Percentiles rank a stretch among this genome's conserved stretches.
These are phyloP conservation scores for Cytospora piceicola DNA, from an alignment of 2,329 filamentous ascomycete species.

Conservation along the genomic window DNA sequence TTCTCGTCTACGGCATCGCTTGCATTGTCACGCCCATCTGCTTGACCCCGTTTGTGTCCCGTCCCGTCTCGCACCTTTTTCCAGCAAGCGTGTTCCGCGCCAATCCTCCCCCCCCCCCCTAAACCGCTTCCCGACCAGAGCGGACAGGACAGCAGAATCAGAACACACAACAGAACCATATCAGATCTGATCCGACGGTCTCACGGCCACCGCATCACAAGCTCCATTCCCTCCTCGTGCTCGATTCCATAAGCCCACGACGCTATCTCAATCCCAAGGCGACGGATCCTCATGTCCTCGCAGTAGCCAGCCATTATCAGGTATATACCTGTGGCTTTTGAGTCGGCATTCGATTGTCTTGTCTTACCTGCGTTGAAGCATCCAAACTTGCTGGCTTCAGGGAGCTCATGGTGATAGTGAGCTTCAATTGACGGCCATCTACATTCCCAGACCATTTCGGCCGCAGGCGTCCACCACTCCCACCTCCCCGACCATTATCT, in stretches of 20 bases:
- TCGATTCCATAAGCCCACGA: constrained; percentile 20
- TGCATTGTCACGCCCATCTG: constrained; percentile 27
- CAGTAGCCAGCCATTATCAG: constrained; percentile 26
- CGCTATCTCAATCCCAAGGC: constrained; percentile 17
- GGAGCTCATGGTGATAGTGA: constrained; percentile 53
- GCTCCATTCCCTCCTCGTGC: constrained; percentile 18
- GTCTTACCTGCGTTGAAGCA: constrained; percentile 34
- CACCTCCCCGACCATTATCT: constrained; percentile 42
- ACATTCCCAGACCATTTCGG: constrained; percentile 47
- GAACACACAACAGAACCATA: background rate
- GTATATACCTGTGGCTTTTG: constrained; percentile 25
- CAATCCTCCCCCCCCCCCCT: constrained; percentile 19
- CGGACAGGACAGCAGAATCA: background rate
- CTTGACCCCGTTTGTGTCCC: constrained; percentile 23
- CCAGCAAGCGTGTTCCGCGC: constrained; percentile 26
- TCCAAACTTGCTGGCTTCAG: constrained; percentile 26
- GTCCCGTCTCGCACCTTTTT: constrained; percentile 25
- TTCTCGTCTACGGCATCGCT: constrained; percentile 25
- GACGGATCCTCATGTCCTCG: constrained; percentile 26
- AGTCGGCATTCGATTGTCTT: constrained; percentile 32
- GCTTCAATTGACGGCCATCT: constrained; percentile 46
- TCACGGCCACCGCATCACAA: constrained; percentile 19
- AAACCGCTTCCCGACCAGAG: constrained; percentile 12
- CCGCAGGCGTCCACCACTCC: constrained; percentile 62
- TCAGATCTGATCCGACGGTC: constrained; percentile 6